Evolutionary conservation across 768 basidiomycete species (phyloP).

Genomic region (Neoboletus subvelutipes): DNA sequence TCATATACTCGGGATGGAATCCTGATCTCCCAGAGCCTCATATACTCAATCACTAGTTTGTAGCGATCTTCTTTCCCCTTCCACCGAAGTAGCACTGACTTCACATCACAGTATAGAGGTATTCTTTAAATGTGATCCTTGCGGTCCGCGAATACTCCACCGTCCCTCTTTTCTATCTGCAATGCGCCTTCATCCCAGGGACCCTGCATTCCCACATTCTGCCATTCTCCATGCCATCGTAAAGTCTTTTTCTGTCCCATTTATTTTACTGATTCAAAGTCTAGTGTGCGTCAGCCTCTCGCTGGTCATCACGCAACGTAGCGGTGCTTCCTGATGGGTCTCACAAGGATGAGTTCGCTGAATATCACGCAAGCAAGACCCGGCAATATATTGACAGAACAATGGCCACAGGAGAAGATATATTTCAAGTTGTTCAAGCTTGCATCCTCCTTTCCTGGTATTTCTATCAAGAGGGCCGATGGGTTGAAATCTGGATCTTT

Average conservation of each 20-base stretch:
- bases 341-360: slow-evolving; percentile 81
- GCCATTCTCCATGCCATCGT: slow-evolving; percentile 91
- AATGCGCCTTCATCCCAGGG: slow-evolving; percentile 75
- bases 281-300: slow-evolving; percentile 80
- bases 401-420: slow-evolving; percentile 86
- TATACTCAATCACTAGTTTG: slow-evolving; percentile 74
- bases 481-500: slow-evolving; percentile 93
- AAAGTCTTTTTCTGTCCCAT: slow-evolving; percentile 25
- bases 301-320: slow-evolving; percentile 74
- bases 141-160: slow-evolving; percentile 81
- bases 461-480: slow-evolving; percentile 84
- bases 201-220: slow-evolving; percentile 84
- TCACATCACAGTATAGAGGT: slow-evolving; percentile 62
- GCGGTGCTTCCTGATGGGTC: slow-evolving; percentile 70
- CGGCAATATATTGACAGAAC: slow-evolving; percentile 84
- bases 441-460: slow-evolving; percentile 88
- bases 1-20: slow-evolving; percentile 81
- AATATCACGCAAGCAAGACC: slow-evolving; percentile 86
- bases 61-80: slow-evolving; percentile 17
- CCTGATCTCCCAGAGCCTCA: slow-evolving; percentile 78
- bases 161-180: slow-evolving; percentile 76
- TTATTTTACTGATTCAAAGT: slow-evolving; percentile 9
- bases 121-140: slow-evolving; percentile 88
- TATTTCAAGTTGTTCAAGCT: slow-evolving; percentile 84
- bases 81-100: slow-evolving; percentile 12